phyloP scores from a whole-genome alignment of 768 basidiomycete genomes.

The Agaricus subrufescens region DNA sequence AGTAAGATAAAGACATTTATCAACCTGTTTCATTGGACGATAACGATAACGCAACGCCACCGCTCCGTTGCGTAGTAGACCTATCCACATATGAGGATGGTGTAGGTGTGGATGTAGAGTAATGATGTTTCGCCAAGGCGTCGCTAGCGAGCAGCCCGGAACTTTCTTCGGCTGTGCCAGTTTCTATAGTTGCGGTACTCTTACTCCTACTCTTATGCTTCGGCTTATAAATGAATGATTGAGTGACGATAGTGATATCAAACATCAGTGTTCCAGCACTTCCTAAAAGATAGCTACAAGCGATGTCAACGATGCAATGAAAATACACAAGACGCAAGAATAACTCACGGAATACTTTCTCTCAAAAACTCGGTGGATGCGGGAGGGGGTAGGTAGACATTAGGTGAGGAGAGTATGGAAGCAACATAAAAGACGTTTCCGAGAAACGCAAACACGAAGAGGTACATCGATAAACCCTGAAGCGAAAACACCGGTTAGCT shows the following conservation, averaged over 20 bases:
- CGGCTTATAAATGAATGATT: slow-evolving; percentile 74
- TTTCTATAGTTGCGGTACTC: slow-evolving; percentile 12
- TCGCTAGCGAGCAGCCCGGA: slow-evolving; percentile 44
- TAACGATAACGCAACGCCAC: too few species aligned
- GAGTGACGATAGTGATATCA: slow-evolving; percentile 86
- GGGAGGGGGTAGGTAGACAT: slow-evolving; percentile 50
- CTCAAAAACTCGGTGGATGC: slow-evolving; percentile 62
- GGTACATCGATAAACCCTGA: slow-evolving; percentile 87
- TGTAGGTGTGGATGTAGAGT: neutral
- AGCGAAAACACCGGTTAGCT: slow-evolving; percentile 5
- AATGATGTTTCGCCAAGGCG: slow-evolving; percentile 14
- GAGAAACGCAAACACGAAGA: slow-evolving; percentile 91
- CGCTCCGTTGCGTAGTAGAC: neutral
- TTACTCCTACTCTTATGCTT: slow-evolving; percentile 29
- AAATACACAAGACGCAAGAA: neutral
- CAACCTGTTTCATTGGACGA: too few species aligned
- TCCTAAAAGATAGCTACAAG: slow-evolving; percentile 75
- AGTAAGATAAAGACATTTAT: too few species aligned
- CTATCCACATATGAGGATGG: neutral
- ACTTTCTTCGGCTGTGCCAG: slow-evolving; percentile 37
- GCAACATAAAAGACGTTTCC: slow-evolving; percentile 93
- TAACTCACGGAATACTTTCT: slow-evolving; percentile 81
- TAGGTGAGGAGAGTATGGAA: slow-evolving; percentile 80
- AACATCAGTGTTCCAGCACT: slow-evolving; percentile 92
- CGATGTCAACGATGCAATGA: neutral